These are phyloP conservation scores for Solanum virginianum DNA, from an alignment of 257 asterid genomes.

Conservation along the genomic window DNA sequence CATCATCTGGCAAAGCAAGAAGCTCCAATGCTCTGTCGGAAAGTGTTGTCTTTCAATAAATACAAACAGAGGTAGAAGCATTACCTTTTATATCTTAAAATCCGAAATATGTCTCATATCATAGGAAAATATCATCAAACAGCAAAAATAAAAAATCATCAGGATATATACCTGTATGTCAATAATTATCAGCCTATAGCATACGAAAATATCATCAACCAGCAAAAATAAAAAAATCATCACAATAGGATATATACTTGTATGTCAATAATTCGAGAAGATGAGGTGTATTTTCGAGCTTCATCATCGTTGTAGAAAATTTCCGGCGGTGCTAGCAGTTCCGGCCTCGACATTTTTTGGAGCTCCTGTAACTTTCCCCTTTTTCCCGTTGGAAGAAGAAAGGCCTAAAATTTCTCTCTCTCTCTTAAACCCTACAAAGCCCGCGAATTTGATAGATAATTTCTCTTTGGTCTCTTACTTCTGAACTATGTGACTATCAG, in stretches of 20 bases:
- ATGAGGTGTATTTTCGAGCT: conserved; percentile 94
- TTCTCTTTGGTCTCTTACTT: neutral
- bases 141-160: neutral
- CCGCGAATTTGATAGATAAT: neutral
- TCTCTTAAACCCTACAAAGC: neutral
- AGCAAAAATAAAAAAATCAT: neutral
- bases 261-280: conserved; percentile 88
- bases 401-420: neutral
- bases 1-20: conserved; percentile 80
- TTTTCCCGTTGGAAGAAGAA: neutral
- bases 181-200: too few species aligned
- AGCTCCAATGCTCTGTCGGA: conserved; percentile 92
- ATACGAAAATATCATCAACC: neutral
- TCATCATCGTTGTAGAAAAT: conserved; percentile 81
- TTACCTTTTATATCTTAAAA: neutral
- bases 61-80: neutral
- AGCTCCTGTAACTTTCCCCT: neutral
- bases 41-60: conserved; percentile 47
- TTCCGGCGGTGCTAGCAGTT: conserved; percentile 96
- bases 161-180: neutral
- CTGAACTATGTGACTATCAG: neutral
- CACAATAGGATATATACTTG: conserved; percentile 39
- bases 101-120: neutral
- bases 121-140: neutral
- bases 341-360: conserved; percentile 48